Base-by-base conservation (phyloP, 441 rosid genomes). In the Croton laevigatus region DNA sequence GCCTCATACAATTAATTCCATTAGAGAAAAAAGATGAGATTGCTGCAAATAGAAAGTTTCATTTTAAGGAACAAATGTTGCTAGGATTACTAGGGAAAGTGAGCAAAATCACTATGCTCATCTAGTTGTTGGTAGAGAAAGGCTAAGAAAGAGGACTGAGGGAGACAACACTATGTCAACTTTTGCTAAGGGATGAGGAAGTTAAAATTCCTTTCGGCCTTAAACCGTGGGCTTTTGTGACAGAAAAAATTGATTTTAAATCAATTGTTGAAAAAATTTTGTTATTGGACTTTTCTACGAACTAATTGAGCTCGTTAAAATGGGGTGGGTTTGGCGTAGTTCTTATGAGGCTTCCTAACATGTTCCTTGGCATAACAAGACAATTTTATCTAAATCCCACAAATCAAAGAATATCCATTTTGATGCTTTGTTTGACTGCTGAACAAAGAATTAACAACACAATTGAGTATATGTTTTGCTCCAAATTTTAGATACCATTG, bases 121-220 rank as follows among this genome's bases (percentile, higher is more conserved):
- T 66, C 71, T 17, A 57, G 62, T 81, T 13, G 46, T 79, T 5
- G 85, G 83, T 34, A 81, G 88, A 57, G 78, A 79, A 5, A 72
- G 34, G 75, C 73, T 49, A 85, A 72, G 32, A 65, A 60, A n/a
- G 64, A 53, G 80, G 87, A 0, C 22, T 82, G 4, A 84, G 86
- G 8, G 82, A 84, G 57, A 82, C 78, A 0, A 70, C 84, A 2
- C 77, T 84, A 9, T 83, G 83, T 44, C 81, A 82, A 42, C 32
- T 60, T 7, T 75, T 75, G 0, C 82, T 68, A 20, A 74, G 75
- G 40, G 79, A 79, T 73, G 78, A 73, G 16, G 61, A 9, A 8
- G 73, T 79, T 5, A 51, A 16, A 36, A 58, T 12, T 0, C 22
- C 8, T 57, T 84, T 84, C 14, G 74, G 75, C 0, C 12, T 57